Base-by-base conservation (phyloP, 805 yeast species). In the Candida orba region DNA sequence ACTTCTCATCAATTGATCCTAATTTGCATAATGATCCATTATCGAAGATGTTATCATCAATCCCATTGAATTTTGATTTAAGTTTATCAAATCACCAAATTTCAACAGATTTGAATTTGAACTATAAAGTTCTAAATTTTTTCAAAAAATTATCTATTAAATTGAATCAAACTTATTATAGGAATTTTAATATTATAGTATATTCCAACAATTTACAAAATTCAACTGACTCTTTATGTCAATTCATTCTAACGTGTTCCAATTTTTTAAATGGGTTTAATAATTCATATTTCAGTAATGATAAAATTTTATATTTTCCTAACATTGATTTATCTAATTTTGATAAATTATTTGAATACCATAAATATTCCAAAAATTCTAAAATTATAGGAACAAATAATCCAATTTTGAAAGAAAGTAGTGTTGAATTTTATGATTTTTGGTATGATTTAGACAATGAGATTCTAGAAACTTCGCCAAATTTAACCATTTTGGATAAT, bases 381-480 rank as follows among this genome's bases (percentile, higher is more conserved):
- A 76, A 66, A 51, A 62, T 83, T 39, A 72, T 84, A 2, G 91
- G 91, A 4, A 81, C 88, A 4, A 76, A 82, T 34, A 83, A 83
- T 55, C 75, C 82, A 14, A 72, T 80, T 34, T 75, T 83, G 55
- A 78, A 77, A 52, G 69, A 73, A 18, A 27, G 33, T 29, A 72
- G 72, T 44, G 67, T 65, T 29, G 68, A 67, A 37, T 54, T 74
- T 18, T 82, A 84, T 83, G 85, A 83, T 57, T 58, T 78, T 29
- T 69, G 76, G 47, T 75, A 78, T 44, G 81, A 83, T 57, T 52
- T 83, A 48, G 89, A 81, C 52, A 40, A 68, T 0, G 73, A 73
- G 37, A 71, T 66, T 42, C n/a, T 48, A 34, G 42, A 36, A 9
- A 8, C 17, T 4, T 47, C 52, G 4, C 37, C 40, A 10, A 27